Evolutionary conservation across 2,329 filamentous ascomycete species (phyloP).

Genomic region (Colletotrichum gigasporum): DNA sequence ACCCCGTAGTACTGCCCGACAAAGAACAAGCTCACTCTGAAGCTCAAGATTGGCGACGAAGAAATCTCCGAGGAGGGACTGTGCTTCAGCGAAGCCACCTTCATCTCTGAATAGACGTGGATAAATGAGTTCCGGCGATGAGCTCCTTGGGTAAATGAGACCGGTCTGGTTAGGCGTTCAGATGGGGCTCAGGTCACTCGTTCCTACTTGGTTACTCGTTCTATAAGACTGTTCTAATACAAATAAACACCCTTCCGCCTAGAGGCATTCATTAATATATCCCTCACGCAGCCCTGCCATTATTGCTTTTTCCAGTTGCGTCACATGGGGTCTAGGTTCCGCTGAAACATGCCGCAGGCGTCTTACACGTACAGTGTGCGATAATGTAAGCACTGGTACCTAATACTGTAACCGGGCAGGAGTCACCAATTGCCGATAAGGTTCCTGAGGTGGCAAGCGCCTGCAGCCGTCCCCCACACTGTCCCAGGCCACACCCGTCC

Average conservation of each 20-base stretch:
- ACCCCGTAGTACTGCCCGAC: conserved; percentile 72
- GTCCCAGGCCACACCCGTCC: too few relatives aligned
- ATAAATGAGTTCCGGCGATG: conserved; percentile 11
- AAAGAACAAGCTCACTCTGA: conserved; percentile 72
- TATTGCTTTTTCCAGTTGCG: not conserved
- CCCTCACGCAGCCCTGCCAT: too few relatives aligned
- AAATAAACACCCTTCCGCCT: conserved; percentile 15
- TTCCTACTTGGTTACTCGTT: conserved; percentile 26
- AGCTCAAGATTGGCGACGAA: conserved; percentile 85
- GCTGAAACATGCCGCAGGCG: conserved; percentile 11
- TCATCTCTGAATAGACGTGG: conserved; percentile 74
- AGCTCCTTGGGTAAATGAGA: conserved; percentile 19
- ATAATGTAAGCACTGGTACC: too few relatives aligned
- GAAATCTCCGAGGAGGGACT: conserved; percentile 81
- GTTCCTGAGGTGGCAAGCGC: too few relatives aligned
- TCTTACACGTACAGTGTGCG: not conserved
- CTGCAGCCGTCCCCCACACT: too few relatives aligned
- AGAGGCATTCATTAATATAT: too few relatives aligned
- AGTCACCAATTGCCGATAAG: not conserved
- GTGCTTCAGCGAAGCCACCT: conserved; percentile 92
- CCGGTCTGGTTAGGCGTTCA: conserved; percentile 30
- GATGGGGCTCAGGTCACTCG: conserved; percentile 26
- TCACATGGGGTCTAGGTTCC: not conserved
- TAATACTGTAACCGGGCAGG: not conserved
- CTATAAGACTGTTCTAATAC: conserved; percentile 28